Evolutionary conservation across 2,329 filamentous ascomycete genomes (phyloP).

Genomic region (Mycosphaerella sp.): DNA sequence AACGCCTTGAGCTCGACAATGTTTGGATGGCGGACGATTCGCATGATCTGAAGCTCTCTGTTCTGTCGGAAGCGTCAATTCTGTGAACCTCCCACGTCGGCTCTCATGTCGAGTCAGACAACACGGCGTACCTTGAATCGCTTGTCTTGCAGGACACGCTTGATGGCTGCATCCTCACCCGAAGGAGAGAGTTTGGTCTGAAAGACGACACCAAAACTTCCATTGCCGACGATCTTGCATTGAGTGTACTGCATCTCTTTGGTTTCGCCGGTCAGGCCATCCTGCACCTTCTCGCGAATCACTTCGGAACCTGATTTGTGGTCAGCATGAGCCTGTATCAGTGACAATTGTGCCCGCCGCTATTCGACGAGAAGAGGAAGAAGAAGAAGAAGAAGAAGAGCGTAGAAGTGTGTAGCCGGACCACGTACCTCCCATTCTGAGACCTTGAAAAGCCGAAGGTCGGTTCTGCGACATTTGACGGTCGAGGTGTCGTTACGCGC

Average conservation of each 20-base stretch:
- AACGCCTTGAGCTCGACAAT: slow-evolving; percentile 99
- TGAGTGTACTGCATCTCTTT: slow-evolving; percentile 97
- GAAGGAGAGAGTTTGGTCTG: slow-evolving; percentile 98
- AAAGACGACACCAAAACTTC: slow-evolving; percentile 97
- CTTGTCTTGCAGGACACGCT: slow-evolving; percentile 97
- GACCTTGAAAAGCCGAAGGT: slow-evolving; percentile 76
- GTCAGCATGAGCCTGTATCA: slow-evolving; percentile 2
- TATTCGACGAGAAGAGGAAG: not conserved
- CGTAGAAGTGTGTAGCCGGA: not conserved
- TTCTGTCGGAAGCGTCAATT: slow-evolving; percentile 56
- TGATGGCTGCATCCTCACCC: slow-evolving; percentile 97
- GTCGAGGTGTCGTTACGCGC: slow-evolving; percentile 17
- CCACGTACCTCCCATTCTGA: slow-evolving; percentile 94
- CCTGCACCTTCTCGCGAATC: slow-evolving; percentile 97
- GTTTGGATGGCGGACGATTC: slow-evolving; percentile 96
- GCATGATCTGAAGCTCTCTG: slow-evolving; percentile 98
- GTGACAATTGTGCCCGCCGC: no score
- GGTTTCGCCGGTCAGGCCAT: slow-evolving; percentile 93
- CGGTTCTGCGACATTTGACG: slow-evolving; percentile 78
- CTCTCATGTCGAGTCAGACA: not conserved
- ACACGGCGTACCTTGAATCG: slow-evolving; percentile 75
- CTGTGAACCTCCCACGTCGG: slow-evolving; percentile 19
- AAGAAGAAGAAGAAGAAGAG: no score
- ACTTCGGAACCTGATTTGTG: slow-evolving; percentile 59
- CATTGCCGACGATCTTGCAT: slow-evolving; percentile 99